Base-by-base conservation (phyloP, 1,284 basidiomycete species). In the Pseudozyma thailandica region DNA sequence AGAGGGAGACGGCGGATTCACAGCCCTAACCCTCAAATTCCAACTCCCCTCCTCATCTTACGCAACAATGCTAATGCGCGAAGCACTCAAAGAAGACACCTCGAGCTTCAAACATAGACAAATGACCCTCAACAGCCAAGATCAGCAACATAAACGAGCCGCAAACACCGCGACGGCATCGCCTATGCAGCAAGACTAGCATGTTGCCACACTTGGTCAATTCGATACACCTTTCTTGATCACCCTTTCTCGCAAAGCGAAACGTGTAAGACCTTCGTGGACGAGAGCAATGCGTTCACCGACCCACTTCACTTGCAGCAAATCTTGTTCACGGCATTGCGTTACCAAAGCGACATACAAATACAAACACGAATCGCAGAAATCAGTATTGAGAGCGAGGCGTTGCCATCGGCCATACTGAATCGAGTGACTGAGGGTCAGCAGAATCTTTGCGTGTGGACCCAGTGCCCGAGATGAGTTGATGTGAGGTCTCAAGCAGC, bases 11-110 rank as follows among this genome's bases (percentile, higher is more conserved):
- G n/a, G 13, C 15, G 13, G 18, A 20, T 79, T 79, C 65, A 63
- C 75, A 13, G 81, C 81, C 0, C 43, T 82, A 13, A 63, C 76
- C 43, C 52, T 82, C 33, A 55, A 57, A 12, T 78, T 82, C 41
- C 70, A 75, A 43, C 73, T 82, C 7, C 73, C 77, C 31, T 68
- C 78, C 0, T 73, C 74, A 9, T 71, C 78, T 15, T 82, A 82
- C 50, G 80, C 80, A 4, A 82, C 81, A 4, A 79, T 82, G 70
- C 68, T 79, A 18, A 59, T 82, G 53, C 62, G 81, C 15, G 81
- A 82, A 56, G 61, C 80, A 6, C 73, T 81, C 47, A 81, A 80
- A 48, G 60, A 63, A 44, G 81, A 82, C 35, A 82, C 81, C 6
- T 72, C 70, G 27, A 63, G 64, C 38, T 71, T 65, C 43, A 69